Base-by-base conservation (phyloP, 768 basidiomycete genomes). In the Kwoniella mangroviensis region DNA sequence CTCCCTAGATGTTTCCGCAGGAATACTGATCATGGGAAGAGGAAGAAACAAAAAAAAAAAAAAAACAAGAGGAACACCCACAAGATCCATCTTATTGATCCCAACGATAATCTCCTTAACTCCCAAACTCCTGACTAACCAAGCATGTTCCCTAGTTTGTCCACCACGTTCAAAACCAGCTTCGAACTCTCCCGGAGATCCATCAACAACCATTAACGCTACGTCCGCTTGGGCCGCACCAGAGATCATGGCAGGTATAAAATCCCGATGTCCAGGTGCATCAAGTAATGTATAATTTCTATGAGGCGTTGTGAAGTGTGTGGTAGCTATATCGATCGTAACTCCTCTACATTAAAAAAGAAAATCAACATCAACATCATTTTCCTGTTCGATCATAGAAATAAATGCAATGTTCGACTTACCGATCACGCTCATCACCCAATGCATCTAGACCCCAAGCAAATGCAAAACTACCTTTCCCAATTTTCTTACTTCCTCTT, bases 191-290 rank as follows among this genome's bases (percentile, higher is more conserved):
- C 96, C 96, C 1, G 86, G 89, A 5, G 90, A 86, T 1, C 94
- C 90, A 81, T 97, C 97, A 28, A 99, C 90, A 3, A 98, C 95
- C 22, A 98, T 88, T 9, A 98, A 84, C 0, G 97, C 94, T 57
- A 93, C 93, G 75, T 98, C 97, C 0, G 96, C 97, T 83, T 98
- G 97, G 2, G 95, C 90, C 7, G 97, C 96, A 1, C 97, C 97
- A 0, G 95, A 98, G 63, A 99, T 99, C 96, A 98, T 98, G 80
- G 98, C 98, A 1, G 97, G 97, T 72, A 99, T 91, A 76, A 98
- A 98, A 79, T 99, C 97, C 73, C 90, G 91, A 83, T 99, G 97
- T 0, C 97, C 97, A 0, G 97, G 97, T 0, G 96, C 96, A 77
- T 99, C 97, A 40, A 99, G 88, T n/a, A 99, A 88, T 1, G 94